Conservation (phyloP, 2,329 filamentous ascomycete species). For the Xylariomycetidae sp. region DNA sequence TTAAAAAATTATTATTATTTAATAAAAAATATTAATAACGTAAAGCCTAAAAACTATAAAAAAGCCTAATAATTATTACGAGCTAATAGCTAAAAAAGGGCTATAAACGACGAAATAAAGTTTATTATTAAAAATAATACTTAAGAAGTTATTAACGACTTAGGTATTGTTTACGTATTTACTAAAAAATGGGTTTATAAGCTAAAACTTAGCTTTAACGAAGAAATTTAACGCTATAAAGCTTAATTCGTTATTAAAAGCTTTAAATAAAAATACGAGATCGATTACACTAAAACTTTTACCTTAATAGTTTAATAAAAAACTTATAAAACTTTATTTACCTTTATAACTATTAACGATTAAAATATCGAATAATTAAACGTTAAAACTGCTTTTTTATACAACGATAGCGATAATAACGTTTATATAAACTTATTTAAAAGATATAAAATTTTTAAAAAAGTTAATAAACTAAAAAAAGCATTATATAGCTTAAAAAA, state of each 20-base stretch:
- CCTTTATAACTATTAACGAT: slow-evolving; percentile 5
- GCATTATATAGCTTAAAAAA: slow-evolving; percentile 1
- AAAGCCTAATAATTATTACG: too few relatives aligned
- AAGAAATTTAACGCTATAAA: too few relatives aligned
- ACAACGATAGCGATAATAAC: background rate
- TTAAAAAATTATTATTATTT: background rate
- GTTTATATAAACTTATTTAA: background rate
- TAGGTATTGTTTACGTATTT: too few relatives aligned
- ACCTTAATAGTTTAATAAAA: slow-evolving; percentile 1
- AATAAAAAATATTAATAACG: background rate
- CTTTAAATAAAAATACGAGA: slow-evolving; percentile 1
- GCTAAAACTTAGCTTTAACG: too few relatives aligned
- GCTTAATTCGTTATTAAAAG: background rate
- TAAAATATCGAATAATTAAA: slow-evolving; percentile 5
- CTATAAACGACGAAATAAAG: too few relatives aligned
- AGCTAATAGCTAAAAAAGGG: too few relatives aligned
- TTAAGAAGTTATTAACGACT: too few relatives aligned
- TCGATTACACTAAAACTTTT: slow-evolving; percentile 1
- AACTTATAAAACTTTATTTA: slow-evolving; percentile 3
- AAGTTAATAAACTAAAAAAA: slow-evolving; percentile 1
- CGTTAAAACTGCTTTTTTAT: background rate
- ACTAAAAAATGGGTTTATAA: too few relatives aligned
- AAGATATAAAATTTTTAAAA: background rate
- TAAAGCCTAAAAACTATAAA: too few relatives aligned
- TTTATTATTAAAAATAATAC: too few relatives aligned